Evolutionary conservation across 768 basidiomycete genomes (phyloP).

Genomic region (Rhodotorula kratochvilovae): DNA sequence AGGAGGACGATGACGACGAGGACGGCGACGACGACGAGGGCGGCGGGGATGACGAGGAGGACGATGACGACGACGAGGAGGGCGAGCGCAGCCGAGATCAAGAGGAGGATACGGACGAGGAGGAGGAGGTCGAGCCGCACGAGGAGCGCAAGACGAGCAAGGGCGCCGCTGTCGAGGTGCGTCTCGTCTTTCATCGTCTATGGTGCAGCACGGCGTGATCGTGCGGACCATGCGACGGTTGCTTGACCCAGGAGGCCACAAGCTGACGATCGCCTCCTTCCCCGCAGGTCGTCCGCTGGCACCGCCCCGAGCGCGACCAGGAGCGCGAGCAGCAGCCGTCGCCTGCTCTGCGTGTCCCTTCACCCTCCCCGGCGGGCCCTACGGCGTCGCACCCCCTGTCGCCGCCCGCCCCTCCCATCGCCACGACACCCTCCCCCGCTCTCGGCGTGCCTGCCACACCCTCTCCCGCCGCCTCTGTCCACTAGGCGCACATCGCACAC

Average conservation of each 20-base stretch:
- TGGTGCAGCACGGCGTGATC: too few species aligned
- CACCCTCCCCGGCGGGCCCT: background rate
- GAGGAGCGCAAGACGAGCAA: conserved; percentile 29
- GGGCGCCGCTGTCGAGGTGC: conserved; percentile 31
- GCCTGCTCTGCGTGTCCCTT: background rate
- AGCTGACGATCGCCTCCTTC: too few species aligned
- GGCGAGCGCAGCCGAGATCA: background rate
- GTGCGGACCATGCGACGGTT: too few species aligned
- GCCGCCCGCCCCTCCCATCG: background rate
- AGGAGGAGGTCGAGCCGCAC: conserved; percentile 8
- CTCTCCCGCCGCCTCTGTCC: background rate
- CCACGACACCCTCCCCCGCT: background rate
- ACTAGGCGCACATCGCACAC: too few species aligned
- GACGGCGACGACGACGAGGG: conserved; percentile 7
- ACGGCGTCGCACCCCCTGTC: background rate
- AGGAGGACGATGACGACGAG: background rate
- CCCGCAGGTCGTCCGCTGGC: conserved; percentile 33
- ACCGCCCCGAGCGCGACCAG: conserved; percentile 24
- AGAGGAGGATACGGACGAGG: conserved; percentile 12
- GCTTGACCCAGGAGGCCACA: too few species aligned
- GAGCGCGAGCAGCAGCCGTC: background rate
- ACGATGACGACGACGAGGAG: conserved; percentile 8
- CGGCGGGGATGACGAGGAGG: background rate
- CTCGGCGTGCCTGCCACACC: background rate
- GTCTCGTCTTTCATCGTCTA: too few species aligned